Evolutionary conservation across 2,329 filamentous ascomycete genomes (phyloP), one percentile per base, ranked within the genome.

Genomic region (Drechslerella dactyloides): DNA sequence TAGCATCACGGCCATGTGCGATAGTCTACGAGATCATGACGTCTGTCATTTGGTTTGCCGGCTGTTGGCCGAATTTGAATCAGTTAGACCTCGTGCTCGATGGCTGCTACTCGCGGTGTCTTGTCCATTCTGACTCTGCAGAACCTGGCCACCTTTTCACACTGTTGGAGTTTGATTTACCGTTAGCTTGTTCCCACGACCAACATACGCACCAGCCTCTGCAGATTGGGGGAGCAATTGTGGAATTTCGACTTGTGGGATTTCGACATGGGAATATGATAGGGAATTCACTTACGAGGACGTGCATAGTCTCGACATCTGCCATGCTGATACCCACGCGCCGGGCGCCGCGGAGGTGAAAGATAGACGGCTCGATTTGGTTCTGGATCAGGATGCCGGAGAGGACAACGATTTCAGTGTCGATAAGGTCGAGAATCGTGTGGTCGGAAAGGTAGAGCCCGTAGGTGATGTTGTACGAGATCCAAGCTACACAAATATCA

Each of bases 341-440:
- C 42, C 83, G 76, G 0, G 79, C 81, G 0, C 83, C 84, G 30
- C 83, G 77, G 33, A 85, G 79, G 77, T 87, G 85, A 84, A 85
- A 87, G 15, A 80, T 81, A 1, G 84, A 84, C 76, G 85, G 82
- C 0, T 79, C 78, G 0, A 78, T 78, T 17, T 86, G 76, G 65
- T 86, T 86, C 75, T 87, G 85, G 4, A 83, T 84, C 83, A 86
- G 84, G 63, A 87, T 86, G 0, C 82, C 83, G 1, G 81, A 78
- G 1, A 86, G 77, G 0, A 85, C 83, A 0, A 85, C 81, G 7
- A 86, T 77, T 74, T 86, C 82, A 0, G 85, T 86, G 53, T 85
- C 85, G 2, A 84, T 68, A 8, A 83, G 82, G 17, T 82, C 82
- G 2, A 87, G 77, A 8, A 86, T 83, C 73, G 80, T 82, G 24